Base-by-base conservation (phyloP, 306 rosid genomes). In the Vigna reflexopilosa region DNA sequence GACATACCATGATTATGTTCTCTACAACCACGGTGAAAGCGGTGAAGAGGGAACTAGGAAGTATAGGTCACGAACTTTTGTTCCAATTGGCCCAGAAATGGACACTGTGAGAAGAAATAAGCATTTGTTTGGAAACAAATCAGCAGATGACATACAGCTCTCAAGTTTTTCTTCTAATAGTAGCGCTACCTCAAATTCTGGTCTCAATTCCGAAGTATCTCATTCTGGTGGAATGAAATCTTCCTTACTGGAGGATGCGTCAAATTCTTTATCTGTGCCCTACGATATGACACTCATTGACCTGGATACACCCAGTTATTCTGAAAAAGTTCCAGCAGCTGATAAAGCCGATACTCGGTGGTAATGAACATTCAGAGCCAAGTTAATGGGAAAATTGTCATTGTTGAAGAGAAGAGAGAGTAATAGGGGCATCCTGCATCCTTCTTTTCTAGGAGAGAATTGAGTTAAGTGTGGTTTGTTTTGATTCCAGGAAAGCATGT, bases 61-160 rank as follows among this genome's bases (percentile, higher is more conserved):
- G 83, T 91, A 93, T 69, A 84, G 98, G 76, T 88, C 98, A 5
- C 95, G 97, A 44, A 93, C 97, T 58, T 93, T 93, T 83, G 98
- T 93, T 73, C 98, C 98, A 1, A 91, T 88, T 49, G 97, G 98
- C 54, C 91, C 93, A 7, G 98, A 93, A 84, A 93, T 93, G 98
- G 98, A 93, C 51, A 82, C 90, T 4, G 98, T 87, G 75, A 86
- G 98, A 80, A 89, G 89, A 83, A 91, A 93, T 77, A 91, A 88
- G 80, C 87, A 83, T 59, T 59, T 87, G 59, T 61, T 77, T 40
- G 97, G 92, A 80, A 91, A 84, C 90, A 93, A 88, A 90, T 2
- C 66, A 7, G 95, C 62, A 7, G 95, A 91, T 52, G 97, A 93
- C 82, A 67, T 88, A 67, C 97, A 86, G 73, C 95, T 89, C 44